These are phyloP conservation scores for Astragalus glycyphyllos DNA, from an alignment of 306 rosid genomes.

Conservation along the genomic window DNA sequence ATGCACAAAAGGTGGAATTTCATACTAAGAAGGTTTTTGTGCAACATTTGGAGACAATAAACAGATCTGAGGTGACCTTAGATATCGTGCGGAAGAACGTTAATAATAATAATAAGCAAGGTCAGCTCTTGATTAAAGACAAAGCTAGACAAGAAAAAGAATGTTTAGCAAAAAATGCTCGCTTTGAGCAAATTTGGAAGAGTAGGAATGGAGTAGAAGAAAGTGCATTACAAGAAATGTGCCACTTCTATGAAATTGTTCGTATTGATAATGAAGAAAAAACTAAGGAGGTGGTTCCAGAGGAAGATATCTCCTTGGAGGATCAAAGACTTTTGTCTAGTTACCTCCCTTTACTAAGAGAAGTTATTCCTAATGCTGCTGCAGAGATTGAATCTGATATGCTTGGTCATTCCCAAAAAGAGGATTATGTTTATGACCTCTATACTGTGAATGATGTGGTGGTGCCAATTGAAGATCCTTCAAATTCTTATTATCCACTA, in stretches of 20 bases:
- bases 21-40: slow-evolving; percentile 77
- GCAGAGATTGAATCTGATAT: slow-evolving; percentile 81
- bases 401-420: slow-evolving; percentile 55
- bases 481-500: slow-evolving; percentile 67
- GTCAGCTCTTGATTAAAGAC: slow-evolving; percentile 68
- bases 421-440: slow-evolving; percentile 79
- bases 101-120: slow-evolving; percentile 58
- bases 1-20: slow-evolving; percentile 58
- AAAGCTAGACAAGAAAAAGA: slow-evolving; percentile 78
- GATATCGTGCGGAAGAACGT: slow-evolving; percentile 62
- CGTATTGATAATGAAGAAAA: slow-evolving; percentile 65
- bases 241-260: slow-evolving; percentile 78
- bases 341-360: slow-evolving; percentile 87
- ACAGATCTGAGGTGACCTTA: slow-evolving; percentile 60
- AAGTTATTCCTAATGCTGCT: slow-evolving; percentile 87
- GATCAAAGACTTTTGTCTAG: slow-evolving; percentile 64
- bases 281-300: slow-evolving; percentile 48
- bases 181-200: slow-evolving; percentile 96
- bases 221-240: slow-evolving; percentile 63
- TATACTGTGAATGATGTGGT: slow-evolving; percentile 71
- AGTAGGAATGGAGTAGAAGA: slow-evolving; percentile 66
- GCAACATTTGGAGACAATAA: slow-evolving; percentile 81
- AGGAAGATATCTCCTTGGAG: slow-evolving; percentile 61
- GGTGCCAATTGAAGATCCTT: slow-evolving; percentile 46
- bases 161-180: slow-evolving; percentile 71